phyloP scores from a whole-genome alignment of 2,329 filamentous ascomycete species.

The Lanzia echinophila region DNA sequence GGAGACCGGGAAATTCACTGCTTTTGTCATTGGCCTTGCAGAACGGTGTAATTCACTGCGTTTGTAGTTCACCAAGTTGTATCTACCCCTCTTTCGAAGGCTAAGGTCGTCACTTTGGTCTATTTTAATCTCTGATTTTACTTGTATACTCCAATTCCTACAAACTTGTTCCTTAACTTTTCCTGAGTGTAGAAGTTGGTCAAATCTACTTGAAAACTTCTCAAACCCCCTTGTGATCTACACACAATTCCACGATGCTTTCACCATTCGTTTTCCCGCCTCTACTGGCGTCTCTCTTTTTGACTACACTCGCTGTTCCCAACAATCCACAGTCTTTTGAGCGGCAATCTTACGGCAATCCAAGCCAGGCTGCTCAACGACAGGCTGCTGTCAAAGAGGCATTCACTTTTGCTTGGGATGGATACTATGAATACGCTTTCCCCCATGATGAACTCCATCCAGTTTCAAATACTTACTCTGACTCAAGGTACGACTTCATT shows the following conservation, averaged over 20 bases:
- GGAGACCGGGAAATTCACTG: no score
- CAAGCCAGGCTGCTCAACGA: conserved; percentile 28
- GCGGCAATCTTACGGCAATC: conserved; percentile 15
- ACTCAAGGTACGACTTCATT: conserved; percentile 57
- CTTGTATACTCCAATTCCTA: not conserved
- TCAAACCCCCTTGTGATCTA: not conserved
- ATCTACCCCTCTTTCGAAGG: no score
- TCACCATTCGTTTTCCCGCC: conserved; percentile 13
- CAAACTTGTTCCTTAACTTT: not conserved
- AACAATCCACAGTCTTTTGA: conserved; percentile 8
- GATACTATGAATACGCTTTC: conserved; percentile 68
- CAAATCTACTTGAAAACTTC: no score
- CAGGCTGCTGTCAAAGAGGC: conserved; percentile 59
- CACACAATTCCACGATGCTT: conserved; percentile 18
- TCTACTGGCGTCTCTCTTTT: conserved; percentile 14
- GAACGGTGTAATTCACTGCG: no score
- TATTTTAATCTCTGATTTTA: not conserved
- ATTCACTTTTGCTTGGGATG: conserved; percentile 65
- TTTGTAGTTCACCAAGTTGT: no score
- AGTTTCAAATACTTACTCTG: conserved; percentile 54
- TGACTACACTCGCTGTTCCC: conserved; percentile 17
- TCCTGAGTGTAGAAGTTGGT: not conserved
- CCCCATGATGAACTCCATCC: conserved; percentile 71
- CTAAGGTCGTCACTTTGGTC: not conserved
- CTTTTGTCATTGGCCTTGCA: no score